Evolutionary conservation across 139 green algal genomes (phyloP), one percentile per base, ranked within the genome.

Genomic region (Chlamydomonas sphaeroides): DNA sequence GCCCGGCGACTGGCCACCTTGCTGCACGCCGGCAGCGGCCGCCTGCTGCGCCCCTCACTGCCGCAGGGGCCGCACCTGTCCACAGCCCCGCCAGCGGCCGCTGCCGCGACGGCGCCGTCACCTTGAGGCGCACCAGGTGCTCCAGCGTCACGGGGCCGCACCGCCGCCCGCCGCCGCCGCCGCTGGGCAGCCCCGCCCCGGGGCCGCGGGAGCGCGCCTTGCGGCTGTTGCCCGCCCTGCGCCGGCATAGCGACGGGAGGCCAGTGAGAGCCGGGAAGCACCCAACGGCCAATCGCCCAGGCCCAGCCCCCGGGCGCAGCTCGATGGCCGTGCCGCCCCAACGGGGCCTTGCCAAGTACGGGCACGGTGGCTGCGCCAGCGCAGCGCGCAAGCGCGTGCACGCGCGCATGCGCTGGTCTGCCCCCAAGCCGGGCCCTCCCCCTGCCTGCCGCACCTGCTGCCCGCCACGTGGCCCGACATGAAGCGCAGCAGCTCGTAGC

Each of bases 401-500:
- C n/a, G n/a, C n/a, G n/a, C n/a, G n/a, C n/a, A n/a, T n/a, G n/a
- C 15, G 51, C 51, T 61, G 17, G 21, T 25, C 51, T 28, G 51
- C 51, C 6, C 20, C 4, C 20, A 30, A 4, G 17, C 26, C 51
- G 26, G 51, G 14, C 17, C 15, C 51, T 30, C 73, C 73, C 26
- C 63, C 35, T 28, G 17, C 51, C 20, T 4, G 33, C 33, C 65
- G 10, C 76, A 83, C 76, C 76, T 83, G 76, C 45, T 65, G 3
- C 33, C 63, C 33, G 76, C 76, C 36, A 89, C 79, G 49, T 41
- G 66, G 14, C 32, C 39, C 36, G 79, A 63, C 85, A 89, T 89
- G 61, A 89, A 89, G 0, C 80, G 68, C 30, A 89, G 74, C 80
- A 89, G 35, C 75, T 89, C 85, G n/a, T 57, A 56, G 14, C 51